These are phyloP conservation scores for Agapanthus africanus DNA, from an alignment of 106 monocot species.

Conservation along the genomic window DNA sequence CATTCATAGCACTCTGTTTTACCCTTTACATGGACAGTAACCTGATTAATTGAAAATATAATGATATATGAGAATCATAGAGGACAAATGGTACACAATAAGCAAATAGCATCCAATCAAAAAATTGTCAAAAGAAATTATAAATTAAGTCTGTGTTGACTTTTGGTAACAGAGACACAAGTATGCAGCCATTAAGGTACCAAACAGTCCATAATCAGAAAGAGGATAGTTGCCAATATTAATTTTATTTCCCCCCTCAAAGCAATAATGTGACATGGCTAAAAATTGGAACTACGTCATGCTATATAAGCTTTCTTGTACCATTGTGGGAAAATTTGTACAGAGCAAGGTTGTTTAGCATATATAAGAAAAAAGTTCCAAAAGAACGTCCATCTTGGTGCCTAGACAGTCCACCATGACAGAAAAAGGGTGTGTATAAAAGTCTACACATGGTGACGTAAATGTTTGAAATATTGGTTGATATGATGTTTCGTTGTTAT, in stretches of 20 bases:
- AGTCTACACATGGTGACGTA: too few species aligned
- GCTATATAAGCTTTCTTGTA: too few species aligned
- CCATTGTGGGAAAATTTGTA: too few species aligned
- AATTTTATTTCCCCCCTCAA: not conserved
- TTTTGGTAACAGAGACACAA: not conserved
- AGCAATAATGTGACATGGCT: not conserved
- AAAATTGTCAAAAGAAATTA: not conserved
- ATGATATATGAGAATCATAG: too few species aligned
- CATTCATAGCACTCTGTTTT: conserved; percentile 99
- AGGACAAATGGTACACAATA: not conserved
- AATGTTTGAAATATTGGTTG: too few species aligned
- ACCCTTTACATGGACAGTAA: conserved; percentile 91
- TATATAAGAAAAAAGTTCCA: not conserved
- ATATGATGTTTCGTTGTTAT: too few species aligned
- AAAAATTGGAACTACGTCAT: not conserved
- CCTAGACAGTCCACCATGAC: too few species aligned
- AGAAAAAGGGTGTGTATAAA: too few species aligned
- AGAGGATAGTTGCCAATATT: not conserved
- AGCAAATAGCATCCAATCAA: not conserved
- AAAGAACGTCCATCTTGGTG: too few species aligned
- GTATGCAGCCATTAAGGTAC: not conserved
- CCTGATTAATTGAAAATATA: too few species aligned
- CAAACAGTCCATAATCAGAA: not conserved
- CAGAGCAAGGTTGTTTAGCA: not conserved
- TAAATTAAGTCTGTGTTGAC: not conserved